Percentiles rank a stretch among this genome's conserved stretches.
These are phyloP conservation scores for Lojkania enalia DNA, from an alignment of 2,329 filamentous ascomycete genomes.

Conservation along the genomic window DNA sequence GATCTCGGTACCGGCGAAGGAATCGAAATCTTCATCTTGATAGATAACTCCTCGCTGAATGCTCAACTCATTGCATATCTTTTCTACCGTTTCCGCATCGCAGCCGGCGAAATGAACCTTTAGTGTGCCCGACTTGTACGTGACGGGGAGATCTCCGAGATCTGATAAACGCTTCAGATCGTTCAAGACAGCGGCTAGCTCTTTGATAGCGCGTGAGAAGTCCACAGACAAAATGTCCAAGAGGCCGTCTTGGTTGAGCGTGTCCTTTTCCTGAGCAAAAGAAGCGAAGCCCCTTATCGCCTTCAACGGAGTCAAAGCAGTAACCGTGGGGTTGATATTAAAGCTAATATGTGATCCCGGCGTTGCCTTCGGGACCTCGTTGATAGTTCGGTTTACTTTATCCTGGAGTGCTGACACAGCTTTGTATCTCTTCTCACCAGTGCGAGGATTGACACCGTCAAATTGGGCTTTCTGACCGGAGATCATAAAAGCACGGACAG, in stretches of 20 bases:
- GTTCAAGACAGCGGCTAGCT: slow-evolving; percentile 75
- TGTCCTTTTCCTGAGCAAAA: slow-evolving; percentile 51
- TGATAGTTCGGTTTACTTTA: slow-evolving; percentile 69
- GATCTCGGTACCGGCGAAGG: slow-evolving; percentile 67
- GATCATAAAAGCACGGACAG: slow-evolving; percentile 88
- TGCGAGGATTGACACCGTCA: slow-evolving; percentile 69
- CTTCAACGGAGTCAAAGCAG: slow-evolving; percentile 75
- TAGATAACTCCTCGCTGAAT: slow-evolving; percentile 76
- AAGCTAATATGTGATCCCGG: slow-evolving; percentile 90
- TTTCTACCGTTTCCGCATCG: slow-evolving; percentile 78
- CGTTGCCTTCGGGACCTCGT: slow-evolving; percentile 57
- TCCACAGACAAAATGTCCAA: slow-evolving; percentile 84
- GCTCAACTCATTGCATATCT: slow-evolving; percentile 84
- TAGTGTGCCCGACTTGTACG: slow-evolving; percentile 68
- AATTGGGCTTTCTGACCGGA: slow-evolving; percentile 87
- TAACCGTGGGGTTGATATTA: slow-evolving; percentile 83
- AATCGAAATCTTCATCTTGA: slow-evolving; percentile 78
- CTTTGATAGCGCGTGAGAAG: slow-evolving; percentile 83
- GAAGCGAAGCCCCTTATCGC: slow-evolving; percentile 58
- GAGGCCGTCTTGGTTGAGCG: slow-evolving; percentile 79
- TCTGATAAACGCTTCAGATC: slow-evolving; percentile 78
- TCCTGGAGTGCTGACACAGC: slow-evolving; percentile 75
- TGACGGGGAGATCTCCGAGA: slow-evolving; percentile 82
- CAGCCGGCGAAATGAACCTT: slow-evolving; percentile 90
- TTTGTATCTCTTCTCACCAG: slow-evolving; percentile 79